Conservation (phyloP, 768 basidiomycete species). For the Trametes coccinea region DNA sequence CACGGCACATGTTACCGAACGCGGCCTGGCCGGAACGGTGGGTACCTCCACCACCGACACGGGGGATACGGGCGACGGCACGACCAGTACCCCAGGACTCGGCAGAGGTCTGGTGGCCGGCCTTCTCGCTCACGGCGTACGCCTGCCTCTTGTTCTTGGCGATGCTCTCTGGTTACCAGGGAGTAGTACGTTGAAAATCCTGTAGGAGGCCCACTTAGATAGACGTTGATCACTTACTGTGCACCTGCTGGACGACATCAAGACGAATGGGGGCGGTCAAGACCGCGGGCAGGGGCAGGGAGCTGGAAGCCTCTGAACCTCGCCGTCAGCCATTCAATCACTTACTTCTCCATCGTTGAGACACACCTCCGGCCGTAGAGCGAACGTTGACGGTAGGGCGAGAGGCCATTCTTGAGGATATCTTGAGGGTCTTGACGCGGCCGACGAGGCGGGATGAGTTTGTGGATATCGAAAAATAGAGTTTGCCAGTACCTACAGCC, state of each 20-base stretch:
- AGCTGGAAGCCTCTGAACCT: slow-evolving; percentile 73
- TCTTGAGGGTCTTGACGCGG: slow-evolving; percentile 45
- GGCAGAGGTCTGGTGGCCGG: slow-evolving; percentile 97
- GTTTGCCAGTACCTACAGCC: slow-evolving; percentile 28
- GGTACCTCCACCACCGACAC: slow-evolving; percentile 98
- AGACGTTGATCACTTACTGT: slow-evolving; percentile 75
- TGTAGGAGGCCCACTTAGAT: not conserved
- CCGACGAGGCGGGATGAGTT: slow-evolving; percentile 22
- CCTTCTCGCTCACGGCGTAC: slow-evolving; percentile 95
- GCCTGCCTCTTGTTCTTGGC: slow-evolving; percentile 98
- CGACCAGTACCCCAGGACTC: slow-evolving; percentile 99
- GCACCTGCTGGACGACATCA: slow-evolving; percentile 97
- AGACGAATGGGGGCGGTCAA: slow-evolving; percentile 97
- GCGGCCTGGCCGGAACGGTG: slow-evolving; percentile 99
- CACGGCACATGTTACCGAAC: slow-evolving; percentile 99
- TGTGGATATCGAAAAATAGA: slow-evolving; percentile 26
- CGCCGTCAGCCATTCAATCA: slow-evolving; percentile 4
- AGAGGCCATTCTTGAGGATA: slow-evolving; percentile 73
- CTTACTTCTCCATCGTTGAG: too few species aligned
- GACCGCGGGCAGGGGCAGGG: slow-evolving; percentile 92
- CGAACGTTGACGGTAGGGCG: slow-evolving; percentile 89
- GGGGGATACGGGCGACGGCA: slow-evolving; percentile 99
- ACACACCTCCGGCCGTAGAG: slow-evolving; percentile 71
- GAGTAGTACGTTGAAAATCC: not conserved
- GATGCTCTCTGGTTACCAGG: slow-evolving; percentile 73